Base-by-base conservation (phyloP, 805 yeast species). In the Kazachstania bromeliacearum region DNA sequence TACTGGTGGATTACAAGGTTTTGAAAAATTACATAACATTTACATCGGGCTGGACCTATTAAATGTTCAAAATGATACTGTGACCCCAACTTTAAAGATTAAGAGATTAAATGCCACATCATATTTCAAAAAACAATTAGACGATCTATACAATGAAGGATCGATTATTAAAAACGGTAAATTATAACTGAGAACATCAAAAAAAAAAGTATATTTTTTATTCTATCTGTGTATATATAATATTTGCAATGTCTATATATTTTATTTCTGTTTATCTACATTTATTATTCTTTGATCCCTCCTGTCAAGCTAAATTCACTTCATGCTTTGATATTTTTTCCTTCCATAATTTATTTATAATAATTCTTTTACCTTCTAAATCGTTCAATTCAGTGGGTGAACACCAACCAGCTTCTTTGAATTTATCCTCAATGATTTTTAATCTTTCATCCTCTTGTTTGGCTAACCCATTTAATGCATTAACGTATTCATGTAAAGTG, bases 31-130 rank as follows among this genome's bases (percentile, higher is more conserved):
- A 21, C 75, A 73, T 53, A 79, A 79, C 44, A 44, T 75, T 21
- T 47, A 55, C 23, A 55, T 77, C 23, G 72, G 59, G 31, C 40
- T 74, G 33, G 84, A 79, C 46, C 84, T 85, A 4, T 60, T 79
- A 43, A 74, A 66, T 25, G 60, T 76, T n/a, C 76, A 69, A 32
- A 74, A 75, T 40, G 77, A 75, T 33, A 70, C 73, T 3, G 55
- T 80, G 24, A 80, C 89, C 2, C 88, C 88, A 26, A 80, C 88
- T 4, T 48, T 74, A 44, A 74, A 75, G 54, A 57, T 74, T 36
- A 73, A 73, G 53, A 61, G 83, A 39, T 58, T 67, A 2, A 60
- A 62, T 19, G 75, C 77, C 1, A 64, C 65, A 28, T 64, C 64
- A 48, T 59, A 55, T 24, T 75, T 68, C 48, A 51, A 57, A 28